Conservation (phyloP, 2,329 filamentous ascomycete species). For the Berkeleyomyces basicola region DNA sequence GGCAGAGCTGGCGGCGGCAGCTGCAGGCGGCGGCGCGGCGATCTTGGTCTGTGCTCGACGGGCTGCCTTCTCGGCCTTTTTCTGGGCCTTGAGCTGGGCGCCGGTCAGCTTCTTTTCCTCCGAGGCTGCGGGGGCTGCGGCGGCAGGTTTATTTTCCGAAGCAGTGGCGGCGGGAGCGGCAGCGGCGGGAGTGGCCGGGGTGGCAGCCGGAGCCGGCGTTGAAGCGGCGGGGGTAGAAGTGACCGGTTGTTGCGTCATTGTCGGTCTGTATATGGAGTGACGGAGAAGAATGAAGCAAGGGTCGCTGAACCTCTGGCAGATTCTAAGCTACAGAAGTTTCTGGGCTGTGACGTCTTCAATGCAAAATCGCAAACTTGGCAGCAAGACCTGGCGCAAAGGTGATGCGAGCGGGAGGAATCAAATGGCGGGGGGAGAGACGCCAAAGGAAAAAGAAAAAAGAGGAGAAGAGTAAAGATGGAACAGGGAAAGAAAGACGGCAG, state of each 20-base stretch:
- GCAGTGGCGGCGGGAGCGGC: not conserved
- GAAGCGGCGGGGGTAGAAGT: not conserved
- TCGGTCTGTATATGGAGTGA: not conserved
- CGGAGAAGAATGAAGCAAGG: not conserved
- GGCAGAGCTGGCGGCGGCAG: constrained; percentile 21
- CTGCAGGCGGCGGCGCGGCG: constrained; percentile 29
- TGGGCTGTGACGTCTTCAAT: not conserved
- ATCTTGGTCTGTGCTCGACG: constrained; percentile 57
- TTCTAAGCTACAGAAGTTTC: no score
- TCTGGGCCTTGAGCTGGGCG: constrained; percentile 74
- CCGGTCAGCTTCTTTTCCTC: constrained; percentile 44
- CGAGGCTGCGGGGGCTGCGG: not conserved
- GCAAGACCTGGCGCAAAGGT: not conserved
- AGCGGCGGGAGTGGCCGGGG: not conserved
- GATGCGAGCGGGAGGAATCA: not conserved
- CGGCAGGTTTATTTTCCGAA: not conserved
- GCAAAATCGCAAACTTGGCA: not conserved
- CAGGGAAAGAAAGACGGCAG: not conserved
- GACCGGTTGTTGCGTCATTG: constrained; percentile 7
- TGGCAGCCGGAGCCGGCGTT: not conserved
- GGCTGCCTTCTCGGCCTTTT: constrained; percentile 83
- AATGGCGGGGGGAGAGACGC: not conserved
- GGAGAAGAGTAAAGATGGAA: not conserved
- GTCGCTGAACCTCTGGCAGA: no score
- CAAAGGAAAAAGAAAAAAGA: not conserved